These are phyloP conservation scores for Carpinus viminea DNA, from an alignment of 306 rosid species.

Conservation along the genomic window DNA sequence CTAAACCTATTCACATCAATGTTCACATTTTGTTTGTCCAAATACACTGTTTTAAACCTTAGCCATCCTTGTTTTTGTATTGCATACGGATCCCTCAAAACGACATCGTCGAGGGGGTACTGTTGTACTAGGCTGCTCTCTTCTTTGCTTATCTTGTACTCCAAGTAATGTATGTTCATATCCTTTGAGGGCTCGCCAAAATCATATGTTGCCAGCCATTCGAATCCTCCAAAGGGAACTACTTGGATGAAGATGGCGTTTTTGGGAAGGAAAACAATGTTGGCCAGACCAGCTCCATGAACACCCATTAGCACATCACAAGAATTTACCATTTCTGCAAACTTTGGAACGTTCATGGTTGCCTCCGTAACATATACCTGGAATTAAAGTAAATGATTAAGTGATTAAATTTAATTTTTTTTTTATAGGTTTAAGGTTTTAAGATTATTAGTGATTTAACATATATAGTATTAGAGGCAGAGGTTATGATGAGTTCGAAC, in stretches of 20 bases:
- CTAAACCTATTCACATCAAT: constrained; percentile 67
- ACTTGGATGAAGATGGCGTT: constrained; percentile 77
- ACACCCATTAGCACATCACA: constrained; percentile 92
- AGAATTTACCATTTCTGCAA: constrained; percentile 68
- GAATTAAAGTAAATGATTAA: too few species aligned
- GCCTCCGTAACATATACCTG: constrained; percentile 48
- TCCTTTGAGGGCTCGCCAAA: constrained; percentile 63
- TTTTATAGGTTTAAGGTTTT: too few species aligned
- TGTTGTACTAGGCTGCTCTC: constrained; percentile 75
- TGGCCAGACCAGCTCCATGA: constrained; percentile 94
- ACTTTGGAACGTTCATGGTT: constrained; percentile 35
- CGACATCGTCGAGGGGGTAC: constrained; percentile 59
- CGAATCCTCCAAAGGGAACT: constrained; percentile 70
- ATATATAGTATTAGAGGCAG: too few species aligned
- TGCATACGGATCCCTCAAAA: constrained; percentile 53
- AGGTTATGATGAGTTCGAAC: too few species aligned
- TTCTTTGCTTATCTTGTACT: constrained; percentile 57
- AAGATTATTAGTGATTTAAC: too few species aligned
- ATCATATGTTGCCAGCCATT: constrained; percentile 60
- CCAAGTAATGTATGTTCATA: constrained; percentile 76
- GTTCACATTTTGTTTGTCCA: constrained; percentile 70
- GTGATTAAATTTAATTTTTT: too few species aligned
- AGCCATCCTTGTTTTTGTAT: constrained; percentile 56
- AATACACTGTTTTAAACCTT: constrained; percentile 52
- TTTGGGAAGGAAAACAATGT: constrained; percentile 80